These are phyloP conservation scores for Peniophora sp. DNA, from an alignment of 1,284 basidiomycete species.

Conservation along the genomic window DNA sequence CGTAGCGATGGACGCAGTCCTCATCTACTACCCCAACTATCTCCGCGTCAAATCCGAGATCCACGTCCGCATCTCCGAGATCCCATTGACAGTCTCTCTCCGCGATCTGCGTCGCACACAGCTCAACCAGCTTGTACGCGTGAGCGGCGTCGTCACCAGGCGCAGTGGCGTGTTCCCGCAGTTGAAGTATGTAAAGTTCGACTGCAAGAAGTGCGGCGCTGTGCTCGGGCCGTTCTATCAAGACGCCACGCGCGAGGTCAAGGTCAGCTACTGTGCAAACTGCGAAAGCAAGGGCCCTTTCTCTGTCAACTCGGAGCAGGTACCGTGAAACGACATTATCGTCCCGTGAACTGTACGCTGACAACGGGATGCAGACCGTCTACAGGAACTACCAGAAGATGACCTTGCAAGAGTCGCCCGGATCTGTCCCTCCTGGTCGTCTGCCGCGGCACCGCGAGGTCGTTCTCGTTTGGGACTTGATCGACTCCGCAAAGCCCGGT, in stretches of 20 bases:
- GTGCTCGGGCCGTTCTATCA: conserved; percentile 97
- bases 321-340: conserved; percentile 17
- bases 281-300: conserved; percentile 96
- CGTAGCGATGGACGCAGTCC: conserved; percentile 89
- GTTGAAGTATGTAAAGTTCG: conserved; percentile 98
- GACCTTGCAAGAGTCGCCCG: conserved; percentile 98
- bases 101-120: conserved; percentile 91
- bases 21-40: conserved; percentile 94
- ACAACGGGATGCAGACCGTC: conserved; percentile 71
- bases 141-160: conserved; percentile 95
- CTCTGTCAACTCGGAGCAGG: conserved; percentile 93
- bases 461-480: conserved; percentile 94
- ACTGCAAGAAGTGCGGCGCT: conserved; percentile 89
- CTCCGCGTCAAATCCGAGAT: conserved; percentile 97
- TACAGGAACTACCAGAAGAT: conserved; percentile 99
- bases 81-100: conserved; percentile 84
- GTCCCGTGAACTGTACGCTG: background rate
- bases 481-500: conserved; percentile 95
- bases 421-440: conserved; percentile 94
- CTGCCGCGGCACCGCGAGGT: conserved; percentile 96
- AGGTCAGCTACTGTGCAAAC: conserved; percentile 89
- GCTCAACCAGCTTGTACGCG: conserved; percentile 92
- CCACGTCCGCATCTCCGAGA: conserved; percentile 93
- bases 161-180: conserved; percentile 97
- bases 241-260: conserved; percentile 91